These are phyloP conservation scores for Gracilaria gracilis DNA, from an alignment of 23 red algal genomes.

Conservation along the genomic window DNA sequence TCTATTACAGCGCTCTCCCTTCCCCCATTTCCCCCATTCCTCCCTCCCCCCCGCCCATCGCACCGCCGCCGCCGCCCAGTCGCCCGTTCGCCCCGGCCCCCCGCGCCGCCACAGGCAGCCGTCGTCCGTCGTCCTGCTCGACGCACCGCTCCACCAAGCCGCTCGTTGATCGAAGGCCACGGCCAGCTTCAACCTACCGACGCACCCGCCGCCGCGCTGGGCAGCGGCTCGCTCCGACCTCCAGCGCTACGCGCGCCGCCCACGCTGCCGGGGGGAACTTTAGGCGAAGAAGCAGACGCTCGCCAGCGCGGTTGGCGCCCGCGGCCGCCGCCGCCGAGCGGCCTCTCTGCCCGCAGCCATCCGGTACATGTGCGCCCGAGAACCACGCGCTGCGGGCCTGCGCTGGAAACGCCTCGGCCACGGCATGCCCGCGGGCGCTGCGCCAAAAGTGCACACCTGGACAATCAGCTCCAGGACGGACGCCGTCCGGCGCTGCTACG, in stretches of 20 bases:
- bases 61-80: background rate
- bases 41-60: background rate
- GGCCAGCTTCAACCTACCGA: background rate
- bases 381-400: background rate
- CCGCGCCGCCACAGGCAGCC: background rate
- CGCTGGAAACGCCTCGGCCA: constrained; percentile 10
- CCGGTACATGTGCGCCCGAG: background rate
- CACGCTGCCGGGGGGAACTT: too few relatives aligned
- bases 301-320: background rate
- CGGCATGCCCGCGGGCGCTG: constrained; percentile 5
- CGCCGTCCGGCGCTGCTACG: background rate
- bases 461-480: too few relatives aligned
- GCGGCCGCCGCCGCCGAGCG: background rate
- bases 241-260: background rate
- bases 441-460: background rate
- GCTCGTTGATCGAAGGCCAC: too few relatives aligned
- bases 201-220: background rate
- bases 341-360: background rate
- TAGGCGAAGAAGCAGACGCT: too few relatives aligned
- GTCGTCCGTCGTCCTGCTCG: background rate
- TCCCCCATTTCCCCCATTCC: background rate
- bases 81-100: background rate
- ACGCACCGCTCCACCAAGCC: background rate
- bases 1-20: background rate
- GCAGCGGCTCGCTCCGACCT: background rate